Evolutionary conservation across 2,329 filamentous ascomycete genomes (phyloP).

Genomic region (Alternaria novae-zelandiae): DNA sequence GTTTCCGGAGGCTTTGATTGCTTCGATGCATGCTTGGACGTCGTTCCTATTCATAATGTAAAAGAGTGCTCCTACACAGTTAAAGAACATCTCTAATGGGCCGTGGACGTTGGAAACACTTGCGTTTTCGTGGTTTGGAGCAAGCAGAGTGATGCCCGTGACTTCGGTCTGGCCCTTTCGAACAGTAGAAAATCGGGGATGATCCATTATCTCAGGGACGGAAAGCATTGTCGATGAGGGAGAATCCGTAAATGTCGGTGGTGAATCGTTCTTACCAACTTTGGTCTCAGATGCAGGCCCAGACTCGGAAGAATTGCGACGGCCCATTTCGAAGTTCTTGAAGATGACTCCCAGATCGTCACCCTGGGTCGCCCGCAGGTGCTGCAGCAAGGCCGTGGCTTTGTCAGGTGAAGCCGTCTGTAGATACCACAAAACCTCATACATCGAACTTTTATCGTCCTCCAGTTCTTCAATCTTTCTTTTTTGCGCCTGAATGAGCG

Average conservation of each 20-base stretch:
- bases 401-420: conserved; percentile 18
- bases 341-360: conserved; percentile 11
- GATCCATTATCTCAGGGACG: not conserved
- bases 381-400: conserved; percentile 14
- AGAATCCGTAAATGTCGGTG: not conserved
- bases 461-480: conserved; percentile 12
- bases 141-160: not conserved
- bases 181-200: not conserved
- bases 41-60: conserved; percentile 21
- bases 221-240: not conserved
- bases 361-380: conserved; percentile 5
- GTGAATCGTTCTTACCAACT: not conserved
- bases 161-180: not conserved
- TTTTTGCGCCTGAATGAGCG: conserved; percentile 11
- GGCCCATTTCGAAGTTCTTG: conserved; percentile 4
- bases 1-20: conserved; percentile 3
- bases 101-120: conserved; percentile 6
- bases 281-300: not conserved
- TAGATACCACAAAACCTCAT: conserved; percentile 24
- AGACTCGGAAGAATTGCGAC: not conserved
- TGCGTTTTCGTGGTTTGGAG: not conserved
- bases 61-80: conserved; percentile 22
- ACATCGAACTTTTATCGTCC: conserved; percentile 11
- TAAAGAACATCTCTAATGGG: conserved; percentile 18
- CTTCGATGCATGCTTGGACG: not conserved